Base-by-base conservation (phyloP, 306 rosid genomes). In the Cicer chorassanicum region DNA sequence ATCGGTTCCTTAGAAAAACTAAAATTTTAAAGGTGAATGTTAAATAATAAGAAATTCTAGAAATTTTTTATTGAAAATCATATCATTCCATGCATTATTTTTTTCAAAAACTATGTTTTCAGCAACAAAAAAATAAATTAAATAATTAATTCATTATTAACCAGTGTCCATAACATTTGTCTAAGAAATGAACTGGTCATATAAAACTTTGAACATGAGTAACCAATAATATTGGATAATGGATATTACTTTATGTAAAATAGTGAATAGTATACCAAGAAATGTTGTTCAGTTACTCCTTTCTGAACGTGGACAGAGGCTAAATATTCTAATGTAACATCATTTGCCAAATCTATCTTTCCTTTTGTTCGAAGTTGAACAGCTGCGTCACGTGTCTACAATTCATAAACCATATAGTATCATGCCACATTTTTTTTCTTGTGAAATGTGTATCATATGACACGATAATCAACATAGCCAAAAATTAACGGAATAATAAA, bases 361-460 rank as follows among this genome's bases (percentile, higher is more conserved):
- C 79, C 82, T 12, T 18, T 82, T 34, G 38, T 55, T 57, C 70
- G 50, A 2, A 82, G 79, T 77, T 77, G 85, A 65, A 53, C 10
- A 11, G 79, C 76, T 2, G 82, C 50, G 5, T 77, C 76, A 40
- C 36, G 57, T 0, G 74, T 73, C 85, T 71, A 2, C 9, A 19
- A 3, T 54, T 24, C 2, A 0, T 13, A 60, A 15, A 50, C 6
- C 9, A 13, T 39, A 34, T n/a, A 49, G 39, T 6, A 21, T 69
- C 6, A 70, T 15, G 36, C 5, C 36, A 29, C 36, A 3, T 29
- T 29, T 3, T 29, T 3, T 29, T 29, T 29, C 5, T 3, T 29
- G 36, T 24, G 3, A 24, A 24, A 24, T 3, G 3, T 24, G 4
- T 24, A 24, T 24, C 34, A 24, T 24, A 7, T 1, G 1, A n/a